These are phyloP conservation scores for Volutella citrinella DNA, from an alignment of 2,329 filamentous ascomycete genomes.

Conservation along the genomic window DNA sequence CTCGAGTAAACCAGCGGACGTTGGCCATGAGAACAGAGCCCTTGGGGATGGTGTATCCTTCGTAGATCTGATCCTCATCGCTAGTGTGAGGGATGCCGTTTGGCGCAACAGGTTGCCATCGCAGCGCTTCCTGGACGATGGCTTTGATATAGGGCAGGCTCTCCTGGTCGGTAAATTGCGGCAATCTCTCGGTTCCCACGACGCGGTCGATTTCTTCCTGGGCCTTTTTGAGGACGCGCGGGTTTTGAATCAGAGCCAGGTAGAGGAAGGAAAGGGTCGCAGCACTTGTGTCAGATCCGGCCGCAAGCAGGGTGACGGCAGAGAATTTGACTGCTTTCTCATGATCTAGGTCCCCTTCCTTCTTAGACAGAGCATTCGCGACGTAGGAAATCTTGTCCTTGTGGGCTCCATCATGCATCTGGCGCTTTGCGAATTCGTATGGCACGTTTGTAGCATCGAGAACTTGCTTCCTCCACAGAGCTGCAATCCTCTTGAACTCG, in stretches of 20 bases:
- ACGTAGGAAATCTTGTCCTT: no score
- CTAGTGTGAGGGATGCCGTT: constrained; percentile 38
- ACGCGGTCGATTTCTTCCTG: constrained; percentile 42
- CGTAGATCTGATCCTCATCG: constrained; percentile 22
- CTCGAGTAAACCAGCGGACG: constrained; percentile 48
- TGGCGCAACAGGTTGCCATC: constrained; percentile 30
- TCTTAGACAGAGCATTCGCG: no score
- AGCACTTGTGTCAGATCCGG: constrained; percentile 30
- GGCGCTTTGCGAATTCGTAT: constrained; percentile 27
- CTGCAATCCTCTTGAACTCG: constrained; percentile 28
- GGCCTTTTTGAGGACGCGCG: constrained; percentile 38
- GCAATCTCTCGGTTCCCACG: constrained; percentile 39
- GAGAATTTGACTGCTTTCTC: constrained; percentile 23
- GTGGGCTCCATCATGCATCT: constrained; percentile 19
- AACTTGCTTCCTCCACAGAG: constrained; percentile 20
- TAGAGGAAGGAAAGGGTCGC: constrained; percentile 31
- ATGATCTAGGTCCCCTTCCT: not conserved
- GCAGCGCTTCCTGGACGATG: constrained; percentile 27
- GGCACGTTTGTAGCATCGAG: constrained; percentile 20
- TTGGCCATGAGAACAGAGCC: constrained; percentile 20
- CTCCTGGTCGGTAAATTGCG: constrained; percentile 38
- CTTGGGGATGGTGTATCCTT: constrained; percentile 25
- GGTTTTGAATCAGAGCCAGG: constrained; percentile 43
- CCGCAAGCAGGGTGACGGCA: constrained; percentile 29
- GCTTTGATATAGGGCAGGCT: constrained; percentile 40